These are phyloP conservation scores for Pythium monospermum DNA, from an alignment of 352 stramenopile genomes.

Conservation along the genomic window DNA sequence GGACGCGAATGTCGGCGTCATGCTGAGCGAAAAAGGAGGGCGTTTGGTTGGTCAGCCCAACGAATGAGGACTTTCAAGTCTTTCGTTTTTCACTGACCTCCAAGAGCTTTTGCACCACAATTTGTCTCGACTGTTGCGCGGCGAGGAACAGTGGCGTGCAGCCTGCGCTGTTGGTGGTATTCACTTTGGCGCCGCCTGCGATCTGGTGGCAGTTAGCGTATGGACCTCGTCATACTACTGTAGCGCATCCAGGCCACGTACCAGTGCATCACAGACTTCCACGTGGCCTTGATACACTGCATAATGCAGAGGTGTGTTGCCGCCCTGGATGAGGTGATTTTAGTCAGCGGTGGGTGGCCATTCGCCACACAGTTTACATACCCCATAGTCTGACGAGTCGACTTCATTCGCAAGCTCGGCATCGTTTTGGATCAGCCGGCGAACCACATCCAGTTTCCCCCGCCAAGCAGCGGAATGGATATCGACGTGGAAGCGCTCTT, in stretches of 20 bases:
- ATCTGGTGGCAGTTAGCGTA: constrained; percentile 13
- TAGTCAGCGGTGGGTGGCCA: no score
- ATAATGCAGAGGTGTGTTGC: constrained; percentile 71
- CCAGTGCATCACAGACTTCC: constrained; percentile 35
- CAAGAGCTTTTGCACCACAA: constrained; percentile 43
- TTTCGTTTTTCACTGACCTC: constrained; percentile 29
- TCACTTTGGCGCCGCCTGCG: constrained; percentile 42
- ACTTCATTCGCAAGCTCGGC: constrained; percentile 34
- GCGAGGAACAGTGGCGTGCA: constrained; percentile 75
- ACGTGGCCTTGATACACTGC: constrained; percentile 61
- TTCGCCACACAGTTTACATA: no score
- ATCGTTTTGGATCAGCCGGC: constrained; percentile 34
- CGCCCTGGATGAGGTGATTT: no score
- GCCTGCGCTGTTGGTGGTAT: constrained; percentile 41
- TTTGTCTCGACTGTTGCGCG: constrained; percentile 42
- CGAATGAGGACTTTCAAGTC: no score
- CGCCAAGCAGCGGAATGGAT: constrained; percentile 60
- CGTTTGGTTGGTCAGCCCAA: background rate
- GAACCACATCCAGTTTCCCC: constrained; percentile 36
- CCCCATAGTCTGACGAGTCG: constrained; percentile 50
- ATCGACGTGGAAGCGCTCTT: constrained; percentile 59
- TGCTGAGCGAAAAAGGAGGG: constrained; percentile 23
- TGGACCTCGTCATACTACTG: no score
- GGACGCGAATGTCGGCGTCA: constrained; percentile 41
- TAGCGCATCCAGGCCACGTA: constrained; percentile 14